Base-by-base conservation (phyloP, 495 filamentous ascomycete species). In the Aspergillus homomorphus region DNA sequence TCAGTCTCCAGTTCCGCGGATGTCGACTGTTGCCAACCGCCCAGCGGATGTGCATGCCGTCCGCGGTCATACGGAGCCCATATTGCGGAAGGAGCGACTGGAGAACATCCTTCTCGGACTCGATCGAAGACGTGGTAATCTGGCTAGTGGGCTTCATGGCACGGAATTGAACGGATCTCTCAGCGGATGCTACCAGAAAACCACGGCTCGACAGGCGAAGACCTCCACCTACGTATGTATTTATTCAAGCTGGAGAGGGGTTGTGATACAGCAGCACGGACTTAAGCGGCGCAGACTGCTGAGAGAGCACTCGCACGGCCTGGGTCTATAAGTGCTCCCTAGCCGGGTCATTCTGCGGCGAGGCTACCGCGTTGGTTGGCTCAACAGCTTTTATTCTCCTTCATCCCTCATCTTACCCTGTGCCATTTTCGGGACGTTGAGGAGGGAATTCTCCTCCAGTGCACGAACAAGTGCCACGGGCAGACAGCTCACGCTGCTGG, bases 31-130 rank as follows among this genome's bases (percentile, higher is more conserved):
- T 76, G 5, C 68, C 64, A 14, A 62, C 45, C 15, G 57, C 55
- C 74, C 75, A 80, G 54, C 69, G 66, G 23, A 78, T 67, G 58
- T 73, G 73, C 48, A 58, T 60, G 1, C 69, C 71, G 61, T 76
- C 71, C 1, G 66, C 57, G 24, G 74, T 70, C 26, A 75, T 38
- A 55, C 72, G 69, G 46, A 77, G 71, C n/a, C 61, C 57, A 46
- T 53, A 62, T 30, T 64, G 48, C 43, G 48, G 54, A 28, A 67
- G 50, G 50, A 61, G 52, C 10, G 57, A 45, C 19, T 60, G 56
- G n/a, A 64, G 61, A 52, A 57, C 42, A 26, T 62, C 61, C 45
- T 64, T 67, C 50, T 67, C 64, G 42, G 51, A 51, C 43, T 61
- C 64, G 33, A 54, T n/a, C 28, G 53, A 61, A 53, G 58, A 60